Conservation (phyloP, 139 green algal species). For the Eudorina sp. region DNA sequence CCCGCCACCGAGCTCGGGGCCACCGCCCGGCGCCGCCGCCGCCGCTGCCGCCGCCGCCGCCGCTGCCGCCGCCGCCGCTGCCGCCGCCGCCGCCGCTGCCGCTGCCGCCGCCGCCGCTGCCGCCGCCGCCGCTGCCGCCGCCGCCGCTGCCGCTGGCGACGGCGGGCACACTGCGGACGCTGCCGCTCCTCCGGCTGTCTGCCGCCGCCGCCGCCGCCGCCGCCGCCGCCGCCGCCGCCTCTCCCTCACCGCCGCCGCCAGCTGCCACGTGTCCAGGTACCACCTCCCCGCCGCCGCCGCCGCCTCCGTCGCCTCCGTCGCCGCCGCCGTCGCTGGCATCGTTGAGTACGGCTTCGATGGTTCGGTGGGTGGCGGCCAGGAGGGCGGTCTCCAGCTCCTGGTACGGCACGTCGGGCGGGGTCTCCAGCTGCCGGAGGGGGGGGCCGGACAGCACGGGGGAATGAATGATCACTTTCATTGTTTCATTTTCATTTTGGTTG, state of each 20-base stretch:
- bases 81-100: not conserved
- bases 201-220: too few species aligned
- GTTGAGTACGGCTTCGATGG: not conserved
- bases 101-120: not conserved
- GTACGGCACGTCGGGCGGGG: not conserved
- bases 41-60: not conserved
- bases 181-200: too few species aligned
- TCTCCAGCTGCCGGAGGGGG: not conserved
- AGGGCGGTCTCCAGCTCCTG: not conserved
- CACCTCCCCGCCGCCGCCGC: not conserved
- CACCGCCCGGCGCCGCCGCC: not conserved
- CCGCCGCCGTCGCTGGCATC: not conserved
- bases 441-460: too few species aligned
- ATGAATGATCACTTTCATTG: too few species aligned
- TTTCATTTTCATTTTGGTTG: too few species aligned
- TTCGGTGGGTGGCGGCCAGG: not conserved
- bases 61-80: not conserved
- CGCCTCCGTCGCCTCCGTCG: not conserved
- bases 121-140: not conserved
- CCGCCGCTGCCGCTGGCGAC: not conserved
- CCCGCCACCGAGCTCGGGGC: not conserved
- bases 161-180: too few species aligned
- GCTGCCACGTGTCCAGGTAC: too few species aligned
- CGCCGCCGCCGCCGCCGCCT: too few species aligned
- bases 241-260: too few species aligned